Evolutionary conservation across 2,329 filamentous ascomycete species (phyloP).

Genomic region (Sporothrix globosa): DNA sequence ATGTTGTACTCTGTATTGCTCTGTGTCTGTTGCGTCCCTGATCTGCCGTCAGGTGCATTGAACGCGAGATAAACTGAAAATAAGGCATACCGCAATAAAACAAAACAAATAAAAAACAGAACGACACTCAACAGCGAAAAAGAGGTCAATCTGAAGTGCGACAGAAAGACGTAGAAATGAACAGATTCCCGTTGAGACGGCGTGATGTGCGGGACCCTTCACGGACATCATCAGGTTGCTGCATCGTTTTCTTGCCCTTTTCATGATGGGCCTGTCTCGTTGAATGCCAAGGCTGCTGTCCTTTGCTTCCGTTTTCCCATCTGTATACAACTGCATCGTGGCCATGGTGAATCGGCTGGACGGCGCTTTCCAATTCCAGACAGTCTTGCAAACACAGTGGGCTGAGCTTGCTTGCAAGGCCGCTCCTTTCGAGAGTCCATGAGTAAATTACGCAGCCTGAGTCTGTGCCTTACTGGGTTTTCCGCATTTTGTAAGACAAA

Average conservation of each 20-base stretch:
- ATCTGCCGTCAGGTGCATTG: conserved; percentile 14
- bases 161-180: neutral
- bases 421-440: neutral
- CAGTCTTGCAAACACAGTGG: no score
- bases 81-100: no score
- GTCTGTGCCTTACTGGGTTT: no score
- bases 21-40: neutral
- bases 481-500: no score
- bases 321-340: no score
- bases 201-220: conserved; percentile 2
- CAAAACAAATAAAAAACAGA: neutral
- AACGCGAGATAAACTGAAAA: neutral
- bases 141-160: neutral
- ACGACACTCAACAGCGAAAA: neutral
- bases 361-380: no score
- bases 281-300: neutral
- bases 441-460: no score
- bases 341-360: no score
- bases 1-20: conserved; percentile 4
- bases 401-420: no score
- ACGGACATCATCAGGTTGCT: conserved; percentile 1
- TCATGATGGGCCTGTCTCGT: neutral
- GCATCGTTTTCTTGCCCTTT: neutral
- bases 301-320: neutral
- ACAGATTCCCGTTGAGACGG: neutral